phyloP scores from a whole-genome alignment of 2,329 filamentous ascomycete species.

The Parasarocladium wereldwijsianum region DNA sequence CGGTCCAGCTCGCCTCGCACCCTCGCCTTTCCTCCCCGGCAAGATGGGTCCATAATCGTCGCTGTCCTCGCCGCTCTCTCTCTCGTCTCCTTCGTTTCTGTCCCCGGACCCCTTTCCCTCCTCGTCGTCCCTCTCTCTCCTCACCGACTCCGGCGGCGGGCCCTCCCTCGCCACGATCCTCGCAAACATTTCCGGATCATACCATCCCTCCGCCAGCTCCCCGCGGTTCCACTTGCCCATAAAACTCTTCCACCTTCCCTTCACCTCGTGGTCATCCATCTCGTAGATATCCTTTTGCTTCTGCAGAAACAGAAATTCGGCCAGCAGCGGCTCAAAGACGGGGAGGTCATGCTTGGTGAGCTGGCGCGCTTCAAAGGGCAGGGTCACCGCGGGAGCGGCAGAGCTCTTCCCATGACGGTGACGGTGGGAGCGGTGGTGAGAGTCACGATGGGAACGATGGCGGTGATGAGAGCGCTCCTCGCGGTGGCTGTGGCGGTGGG shows the following conservation, averaged over 20 bases:
- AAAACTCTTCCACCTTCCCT: conserved; percentile 89
- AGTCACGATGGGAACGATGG: conserved; percentile 13
- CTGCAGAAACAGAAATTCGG: conserved; percentile 76
- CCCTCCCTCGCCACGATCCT: conserved; percentile 17
- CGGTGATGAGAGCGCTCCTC: no score
- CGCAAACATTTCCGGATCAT: conserved; percentile 59
- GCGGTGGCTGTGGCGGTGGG: conserved; percentile 4
- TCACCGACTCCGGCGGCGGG: conserved; percentile 6
- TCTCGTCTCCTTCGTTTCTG: conserved; percentile 19
- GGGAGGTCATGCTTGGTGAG: conserved; percentile 57
- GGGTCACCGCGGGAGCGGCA: conserved; percentile 7
- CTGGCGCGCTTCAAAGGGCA: conserved; percentile 52
- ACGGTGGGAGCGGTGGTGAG: conserved; percentile 7
- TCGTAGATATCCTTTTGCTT: conserved; percentile 57
- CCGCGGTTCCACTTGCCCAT: conserved; percentile 80
- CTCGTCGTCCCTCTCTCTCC: conserved; percentile 5
- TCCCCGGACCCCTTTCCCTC: conserved; percentile 9
- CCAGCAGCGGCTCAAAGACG: conserved; percentile 57
- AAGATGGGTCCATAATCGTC: conserved; percentile 40
- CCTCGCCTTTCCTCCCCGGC: conserved; percentile 10
- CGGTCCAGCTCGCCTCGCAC: conserved; percentile 28
- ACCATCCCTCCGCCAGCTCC: conserved; percentile 84
- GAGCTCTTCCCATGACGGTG: conserved; percentile 5
- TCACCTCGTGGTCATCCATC: conserved; percentile 60
- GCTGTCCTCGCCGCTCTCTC: conserved; percentile 23